Evolutionary conservation across 2,329 filamentous ascomycete genomes (phyloP).

Genomic region (Atkinsonella texensis): DNA sequence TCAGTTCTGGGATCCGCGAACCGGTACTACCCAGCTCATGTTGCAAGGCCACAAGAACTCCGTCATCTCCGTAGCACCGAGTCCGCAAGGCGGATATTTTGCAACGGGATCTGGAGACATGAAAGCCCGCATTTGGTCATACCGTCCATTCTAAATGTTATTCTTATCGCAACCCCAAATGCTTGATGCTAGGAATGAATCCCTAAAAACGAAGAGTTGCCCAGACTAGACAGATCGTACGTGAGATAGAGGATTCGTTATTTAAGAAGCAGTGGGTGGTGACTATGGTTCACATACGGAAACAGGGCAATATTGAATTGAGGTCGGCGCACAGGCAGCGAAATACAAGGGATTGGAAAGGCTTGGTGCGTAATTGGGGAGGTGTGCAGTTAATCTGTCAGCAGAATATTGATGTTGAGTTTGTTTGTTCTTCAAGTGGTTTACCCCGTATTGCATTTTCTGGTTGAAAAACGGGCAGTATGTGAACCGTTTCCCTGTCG

Average conservation of each 20-base stretch:
- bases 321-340: constrained; percentile 15
- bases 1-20: constrained; percentile 96
- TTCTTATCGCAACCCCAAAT: neutral
- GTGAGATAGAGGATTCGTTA: constrained; percentile 5
- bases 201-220: neutral
- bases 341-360: constrained; percentile 13
- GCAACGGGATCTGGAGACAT: constrained; percentile 96
- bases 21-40: constrained; percentile 92
- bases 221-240: neutral
- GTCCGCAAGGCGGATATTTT: constrained; percentile 77
- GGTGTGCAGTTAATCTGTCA: constrained; percentile 3
- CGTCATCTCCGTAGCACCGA: constrained; percentile 93
- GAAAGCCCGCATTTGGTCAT: constrained; percentile 96
- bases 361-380: constrained; percentile 15
- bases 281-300: constrained; percentile 2
- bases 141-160: constrained; percentile 34
- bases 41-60: constrained; percentile 98
- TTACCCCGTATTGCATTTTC: neutral
- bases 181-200: neutral
- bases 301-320: constrained; percentile 2
- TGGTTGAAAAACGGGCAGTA: neutral
- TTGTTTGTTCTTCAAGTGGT: neutral
- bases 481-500: neutral
- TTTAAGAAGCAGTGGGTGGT: constrained; percentile 3
- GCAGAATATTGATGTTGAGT: neutral